Evolutionary conservation across 2,329 filamentous ascomycete genomes (phyloP).

Genomic region (Bipolaris oryzae): DNA sequence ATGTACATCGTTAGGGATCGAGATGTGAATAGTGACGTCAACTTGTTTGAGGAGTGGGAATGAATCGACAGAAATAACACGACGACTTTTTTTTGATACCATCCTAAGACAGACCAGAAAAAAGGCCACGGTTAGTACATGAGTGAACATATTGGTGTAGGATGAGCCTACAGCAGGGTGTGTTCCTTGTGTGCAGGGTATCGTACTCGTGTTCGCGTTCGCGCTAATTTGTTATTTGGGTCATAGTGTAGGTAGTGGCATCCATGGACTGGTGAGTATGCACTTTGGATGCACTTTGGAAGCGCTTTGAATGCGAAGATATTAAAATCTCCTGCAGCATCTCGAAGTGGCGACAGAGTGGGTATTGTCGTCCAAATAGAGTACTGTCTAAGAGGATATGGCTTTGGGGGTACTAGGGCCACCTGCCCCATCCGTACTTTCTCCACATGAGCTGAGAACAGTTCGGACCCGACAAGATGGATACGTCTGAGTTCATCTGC

Average conservation of each 20-base stretch:
- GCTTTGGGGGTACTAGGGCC: conserved; percentile 11
- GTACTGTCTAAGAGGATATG: conserved; percentile 4
- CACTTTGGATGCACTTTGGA: too few species aligned
- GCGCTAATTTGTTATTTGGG: background rate
- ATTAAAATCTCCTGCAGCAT: background rate
- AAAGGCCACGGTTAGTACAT: background rate
- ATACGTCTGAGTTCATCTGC: conserved; percentile 10
- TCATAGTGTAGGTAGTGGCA: background rate
- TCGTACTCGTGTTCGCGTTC: background rate
- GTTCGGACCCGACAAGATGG: conserved; percentile 18
- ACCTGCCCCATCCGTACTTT: conserved; percentile 16
- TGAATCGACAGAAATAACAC: background rate
- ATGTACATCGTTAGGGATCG: background rate
- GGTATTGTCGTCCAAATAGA: conserved; percentile 11
- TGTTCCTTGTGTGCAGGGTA: background rate
- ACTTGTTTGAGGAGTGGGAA: background rate
- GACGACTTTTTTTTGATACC: background rate
- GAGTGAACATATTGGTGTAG: too few species aligned
- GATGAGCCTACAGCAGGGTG: background rate
- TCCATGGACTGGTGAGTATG: too few species aligned
- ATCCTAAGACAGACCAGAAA: background rate
- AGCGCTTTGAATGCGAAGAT: too few species aligned
- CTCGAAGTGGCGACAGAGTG: too few species aligned
- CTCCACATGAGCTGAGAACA: conserved; percentile 20
- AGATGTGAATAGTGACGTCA: background rate